Percentiles rank a stretch among this genome's conserved stretches.
Evolutionary conservation across 139 green algal species (phyloP).

Genomic region (Yamagishiella unicocca): DNA sequence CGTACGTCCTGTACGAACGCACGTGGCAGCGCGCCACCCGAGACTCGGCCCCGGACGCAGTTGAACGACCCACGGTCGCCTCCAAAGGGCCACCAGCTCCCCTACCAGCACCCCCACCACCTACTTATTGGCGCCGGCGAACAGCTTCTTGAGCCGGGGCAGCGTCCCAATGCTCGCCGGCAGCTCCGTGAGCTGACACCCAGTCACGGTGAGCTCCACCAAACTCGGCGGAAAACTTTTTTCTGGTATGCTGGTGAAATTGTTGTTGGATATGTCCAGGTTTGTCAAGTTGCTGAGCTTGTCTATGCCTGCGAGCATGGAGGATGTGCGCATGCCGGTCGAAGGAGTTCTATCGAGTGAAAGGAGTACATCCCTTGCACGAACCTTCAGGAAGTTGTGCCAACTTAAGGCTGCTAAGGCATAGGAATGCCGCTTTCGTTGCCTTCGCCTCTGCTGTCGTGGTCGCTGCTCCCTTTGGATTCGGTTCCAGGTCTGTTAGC

Average conservation of each 20-base stretch:
- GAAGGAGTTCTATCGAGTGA: no score
- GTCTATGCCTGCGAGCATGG: neutral
- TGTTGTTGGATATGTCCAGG: constrained; percentile 35
- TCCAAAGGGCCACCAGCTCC: no score
- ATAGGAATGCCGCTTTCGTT: neutral
- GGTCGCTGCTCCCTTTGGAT: neutral
- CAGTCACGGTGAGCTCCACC: constrained; percentile 35
- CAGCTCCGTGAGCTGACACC: constrained; percentile 23
- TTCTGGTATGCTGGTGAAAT: neutral
- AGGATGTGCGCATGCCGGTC: neutral
- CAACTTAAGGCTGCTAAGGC: constrained; percentile 32
- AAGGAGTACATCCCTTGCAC: no score
- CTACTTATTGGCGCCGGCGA: constrained; percentile 32
- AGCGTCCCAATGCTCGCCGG: neutral
- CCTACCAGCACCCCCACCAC: no score
- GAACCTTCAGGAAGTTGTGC: constrained; percentile 16
- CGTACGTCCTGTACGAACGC: no score
- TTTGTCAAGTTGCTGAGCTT: neutral
- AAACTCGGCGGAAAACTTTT: neutral
- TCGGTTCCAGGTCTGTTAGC: no score
- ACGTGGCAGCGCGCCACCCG: no score
- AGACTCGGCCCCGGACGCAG: no score
- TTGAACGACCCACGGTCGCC: no score
- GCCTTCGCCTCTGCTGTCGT: constrained; percentile 28
- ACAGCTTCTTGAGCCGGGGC: constrained; percentile 32